A percentile compares a stretch with the other conserved stretches of the same genome.
Conservation (phyloP, 805 yeast species). For the Nematodospora valgi region DNA sequence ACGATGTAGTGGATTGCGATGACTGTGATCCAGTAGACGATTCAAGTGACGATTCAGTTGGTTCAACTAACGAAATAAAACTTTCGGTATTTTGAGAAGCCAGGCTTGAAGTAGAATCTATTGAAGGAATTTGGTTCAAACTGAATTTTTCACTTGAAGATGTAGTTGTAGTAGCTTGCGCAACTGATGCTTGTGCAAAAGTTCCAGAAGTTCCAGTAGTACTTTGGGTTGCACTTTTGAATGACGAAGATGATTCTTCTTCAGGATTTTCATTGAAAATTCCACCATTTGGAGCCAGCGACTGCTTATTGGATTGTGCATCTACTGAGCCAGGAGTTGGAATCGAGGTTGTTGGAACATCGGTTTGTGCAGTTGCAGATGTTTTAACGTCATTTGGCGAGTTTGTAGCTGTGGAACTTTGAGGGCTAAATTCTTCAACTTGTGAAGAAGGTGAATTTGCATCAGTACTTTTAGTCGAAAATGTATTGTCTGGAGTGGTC, state of each 20-base stretch:
- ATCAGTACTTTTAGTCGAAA: too few relatives aligned
- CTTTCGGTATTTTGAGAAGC: neutral
- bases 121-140: neutral
- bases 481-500: too few relatives aligned
- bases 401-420: too few relatives aligned
- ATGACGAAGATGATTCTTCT: constrained; percentile 1
- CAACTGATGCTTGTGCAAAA: neutral
- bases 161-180: constrained; percentile 1
- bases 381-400: neutral
- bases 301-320: too few relatives aligned
- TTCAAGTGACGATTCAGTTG: constrained; percentile 3
- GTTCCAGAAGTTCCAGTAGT: neutral
- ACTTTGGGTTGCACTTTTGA: neutral
- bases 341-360: neutral
- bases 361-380: constrained; percentile 2
- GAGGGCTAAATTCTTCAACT: too few relatives aligned
- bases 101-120: neutral
- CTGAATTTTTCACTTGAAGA: constrained; percentile 1
- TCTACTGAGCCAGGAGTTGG: constrained; percentile 1
- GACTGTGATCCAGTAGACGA: neutral
- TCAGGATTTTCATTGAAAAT: neutral
- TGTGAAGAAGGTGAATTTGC: too few relatives aligned
- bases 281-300: neutral
- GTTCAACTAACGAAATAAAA: constrained; percentile 4
- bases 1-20: constrained; percentile 1